Conservation (phyloP, 1,284 basidiomycete species). For the Cutaneotrichosporon cavernicola region DNA sequence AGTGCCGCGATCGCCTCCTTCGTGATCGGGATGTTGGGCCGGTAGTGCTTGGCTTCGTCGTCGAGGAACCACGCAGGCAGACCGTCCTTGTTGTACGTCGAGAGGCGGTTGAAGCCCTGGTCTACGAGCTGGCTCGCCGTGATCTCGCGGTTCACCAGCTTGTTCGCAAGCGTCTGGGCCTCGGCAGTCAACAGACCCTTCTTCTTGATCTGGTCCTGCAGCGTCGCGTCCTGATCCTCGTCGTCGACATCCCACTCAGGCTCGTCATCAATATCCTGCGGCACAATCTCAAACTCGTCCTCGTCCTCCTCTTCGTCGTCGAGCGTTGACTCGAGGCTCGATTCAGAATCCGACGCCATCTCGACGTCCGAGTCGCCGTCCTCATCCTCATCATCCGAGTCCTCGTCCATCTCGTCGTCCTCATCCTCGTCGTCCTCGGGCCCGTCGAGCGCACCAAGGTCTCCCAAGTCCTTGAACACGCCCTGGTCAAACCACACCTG, state of each 20-base stretch:
- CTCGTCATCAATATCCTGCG: constrained; percentile 61
- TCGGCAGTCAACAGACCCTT: constrained; percentile 85
- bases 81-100: constrained; percentile 84
- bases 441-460: constrained; percentile 57
- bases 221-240: constrained; percentile 72
- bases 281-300: constrained; percentile 71
- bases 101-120: constrained; percentile 92
- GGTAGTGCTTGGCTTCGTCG: constrained; percentile 91
- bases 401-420: constrained; percentile 52
- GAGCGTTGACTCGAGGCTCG: constrained; percentile 29
- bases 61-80: constrained; percentile 97
- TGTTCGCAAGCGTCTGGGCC: constrained; percentile 87
- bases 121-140: constrained; percentile 88
- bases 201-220: constrained; percentile 68
- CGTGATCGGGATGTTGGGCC: constrained; percentile 90
- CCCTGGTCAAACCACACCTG: constrained; percentile 94
- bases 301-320: constrained; percentile 40
- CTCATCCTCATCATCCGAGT: constrained; percentile 49
- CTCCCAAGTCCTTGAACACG: constrained; percentile 75
- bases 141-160: constrained; percentile 85
- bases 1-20: constrained; percentile 90
- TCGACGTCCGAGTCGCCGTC: constrained; percentile 47
- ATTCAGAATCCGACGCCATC: constrained; percentile 28
- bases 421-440: constrained; percentile 52
- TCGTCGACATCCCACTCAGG: constrained; percentile 77